phyloP scores from a whole-genome alignment of 176 grass and related monocot genomes.

The Lolium multiflorum region DNA sequence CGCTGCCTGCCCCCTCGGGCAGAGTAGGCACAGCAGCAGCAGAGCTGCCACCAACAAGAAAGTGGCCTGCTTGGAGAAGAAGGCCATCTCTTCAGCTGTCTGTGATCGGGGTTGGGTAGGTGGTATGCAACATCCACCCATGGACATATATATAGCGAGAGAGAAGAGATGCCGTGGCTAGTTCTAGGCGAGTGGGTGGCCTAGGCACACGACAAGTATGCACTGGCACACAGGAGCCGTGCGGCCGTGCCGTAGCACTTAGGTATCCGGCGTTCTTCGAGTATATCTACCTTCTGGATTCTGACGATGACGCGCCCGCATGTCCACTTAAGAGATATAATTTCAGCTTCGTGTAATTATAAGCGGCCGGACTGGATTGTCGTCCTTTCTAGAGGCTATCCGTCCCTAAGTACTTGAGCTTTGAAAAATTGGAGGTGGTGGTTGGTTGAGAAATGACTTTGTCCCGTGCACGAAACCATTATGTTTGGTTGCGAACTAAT shows the following conservation, averaged over 20 bases:
- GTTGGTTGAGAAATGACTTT: neutral
- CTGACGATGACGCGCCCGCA: neutral
- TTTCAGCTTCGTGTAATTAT: neutral
- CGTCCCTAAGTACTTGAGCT: neutral
- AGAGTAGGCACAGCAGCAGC: constrained; percentile 49
- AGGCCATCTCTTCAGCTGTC: constrained; percentile 30
- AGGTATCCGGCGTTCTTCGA: neutral
- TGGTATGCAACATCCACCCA: neutral
- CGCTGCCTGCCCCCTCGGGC: constrained; percentile 30
- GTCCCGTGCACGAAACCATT: too few species aligned
- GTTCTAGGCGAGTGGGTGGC: neutral
- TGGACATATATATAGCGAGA: constrained; percentile 40
- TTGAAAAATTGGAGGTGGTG: neutral
- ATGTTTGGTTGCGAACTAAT: too few species aligned
- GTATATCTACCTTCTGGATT: neutral
- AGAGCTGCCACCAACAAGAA: constrained; percentile 43
- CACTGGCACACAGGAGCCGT: neutral
- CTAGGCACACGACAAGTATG: neutral
- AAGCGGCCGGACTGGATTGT: neutral
- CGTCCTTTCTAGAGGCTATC: neutral
- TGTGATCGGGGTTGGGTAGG: neutral
- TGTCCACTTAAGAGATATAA: neutral
- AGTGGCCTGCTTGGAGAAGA: constrained; percentile 34
- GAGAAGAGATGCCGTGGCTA: neutral
- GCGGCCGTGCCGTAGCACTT: constrained; percentile 11